Percentiles rank a stretch among this genome's conserved stretches.
Conservation (phyloP, 805 yeast species). For the Cyberlindnera japonica region DNA sequence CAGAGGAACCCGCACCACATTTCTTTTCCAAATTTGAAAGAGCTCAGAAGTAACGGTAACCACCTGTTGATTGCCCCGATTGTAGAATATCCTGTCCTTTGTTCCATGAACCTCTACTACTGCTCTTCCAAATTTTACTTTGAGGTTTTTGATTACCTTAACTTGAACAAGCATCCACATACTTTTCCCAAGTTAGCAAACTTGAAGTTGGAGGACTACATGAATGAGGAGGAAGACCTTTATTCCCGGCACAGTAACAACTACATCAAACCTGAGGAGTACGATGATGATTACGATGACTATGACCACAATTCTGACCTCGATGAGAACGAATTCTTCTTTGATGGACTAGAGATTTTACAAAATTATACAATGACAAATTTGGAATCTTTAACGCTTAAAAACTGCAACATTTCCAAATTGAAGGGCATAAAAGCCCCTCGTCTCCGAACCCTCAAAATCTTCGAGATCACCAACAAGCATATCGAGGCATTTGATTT, state of each 20-base stretch:
- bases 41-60: slow-evolving; percentile 22
- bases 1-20: slow-evolving; percentile 5
- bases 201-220: slow-evolving; percentile 25
- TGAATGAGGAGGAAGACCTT: slow-evolving; percentile 26
- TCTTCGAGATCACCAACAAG: slow-evolving; percentile 22
- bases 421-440: slow-evolving; percentile 18
- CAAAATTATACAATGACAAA: slow-evolving; percentile 17
- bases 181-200: slow-evolving; percentile 17
- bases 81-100: slow-evolving; percentile 15
- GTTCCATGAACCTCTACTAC: slow-evolving; percentile 20
- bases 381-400: slow-evolving; percentile 15
- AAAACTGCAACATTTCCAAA: slow-evolving; percentile 24
- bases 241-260: slow-evolving; percentile 22
- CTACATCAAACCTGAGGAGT: slow-evolving; percentile 19
- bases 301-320: slow-evolving; percentile 31
- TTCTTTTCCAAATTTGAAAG: slow-evolving; percentile 11
- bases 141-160: slow-evolving; percentile 20
- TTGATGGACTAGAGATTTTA: slow-evolving; percentile 31
- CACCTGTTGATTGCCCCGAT: slow-evolving; percentile 18
- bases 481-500: slow-evolving; percentile 25
- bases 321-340: slow-evolving; percentile 35
- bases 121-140: slow-evolving; percentile 26
- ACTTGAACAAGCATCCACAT: slow-evolving; percentile 9
- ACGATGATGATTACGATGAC: slow-evolving; percentile 26
- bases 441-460: slow-evolving; percentile 15